Evolutionary conservation across 345 rosid species (phyloP).

Genomic region (Rhizophora mangle): DNA sequence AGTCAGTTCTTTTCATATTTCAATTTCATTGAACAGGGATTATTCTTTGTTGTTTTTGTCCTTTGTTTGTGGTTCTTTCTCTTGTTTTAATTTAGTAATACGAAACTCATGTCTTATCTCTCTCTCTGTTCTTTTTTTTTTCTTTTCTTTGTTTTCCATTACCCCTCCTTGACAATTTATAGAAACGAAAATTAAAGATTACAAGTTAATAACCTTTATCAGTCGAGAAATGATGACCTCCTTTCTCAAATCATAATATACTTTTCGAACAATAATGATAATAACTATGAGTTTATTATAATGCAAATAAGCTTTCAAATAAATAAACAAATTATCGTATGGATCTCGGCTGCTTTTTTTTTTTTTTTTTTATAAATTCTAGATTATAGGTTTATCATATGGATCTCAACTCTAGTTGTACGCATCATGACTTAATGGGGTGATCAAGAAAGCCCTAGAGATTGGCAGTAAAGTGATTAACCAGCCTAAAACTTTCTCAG

Average conservation of each 20-base stretch:
- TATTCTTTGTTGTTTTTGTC: conserved; percentile 20
- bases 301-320: neutral
- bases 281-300: conserved; percentile 23
- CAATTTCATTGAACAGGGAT: conserved; percentile 47
- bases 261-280: conserved; percentile 31
- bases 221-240: conserved; percentile 29
- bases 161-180: conserved; percentile 27
- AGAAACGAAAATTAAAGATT: conserved; percentile 30
- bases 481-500: conserved; percentile 25
- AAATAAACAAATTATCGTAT: conserved; percentile 8
- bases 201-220: conserved; percentile 27
- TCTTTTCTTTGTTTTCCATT: neutral
- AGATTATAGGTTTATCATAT: conserved; percentile 7
- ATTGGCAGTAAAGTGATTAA: conserved; percentile 17
- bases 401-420: conserved; percentile 12
- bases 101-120: neutral
- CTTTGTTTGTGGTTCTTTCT: neutral
- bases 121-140: neutral
- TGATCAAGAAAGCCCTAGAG: conserved; percentile 45
- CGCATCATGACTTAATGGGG: conserved; percentile 33
- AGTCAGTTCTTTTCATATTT: conserved; percentile 36
- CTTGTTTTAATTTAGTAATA: neutral
- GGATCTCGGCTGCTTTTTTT: conserved; percentile 5
- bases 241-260: conserved; percentile 24
- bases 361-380: neutral